These are phyloP conservation scores for Fusarium xylarioides DNA, from an alignment of 2,329 filamentous ascomycete species.

Conservation along the genomic window DNA sequence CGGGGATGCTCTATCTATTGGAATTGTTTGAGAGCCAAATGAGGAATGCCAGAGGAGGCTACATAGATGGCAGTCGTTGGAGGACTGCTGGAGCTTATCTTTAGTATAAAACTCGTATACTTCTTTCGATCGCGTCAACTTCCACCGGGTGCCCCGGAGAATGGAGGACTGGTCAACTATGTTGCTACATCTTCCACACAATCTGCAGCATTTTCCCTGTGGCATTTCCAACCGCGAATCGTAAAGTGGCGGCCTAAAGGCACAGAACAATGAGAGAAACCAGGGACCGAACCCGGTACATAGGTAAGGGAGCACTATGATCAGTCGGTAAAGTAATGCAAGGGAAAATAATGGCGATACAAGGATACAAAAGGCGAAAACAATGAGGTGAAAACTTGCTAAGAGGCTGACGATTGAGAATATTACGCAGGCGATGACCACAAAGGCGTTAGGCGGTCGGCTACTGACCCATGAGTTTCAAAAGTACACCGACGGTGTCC, in stretches of 20 bases:
- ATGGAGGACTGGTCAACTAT: neutral
- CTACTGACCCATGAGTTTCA: neutral
- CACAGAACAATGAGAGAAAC: neutral
- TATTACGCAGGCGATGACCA: neutral
- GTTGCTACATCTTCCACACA: neutral
- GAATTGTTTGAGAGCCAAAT: rapidly evolving
- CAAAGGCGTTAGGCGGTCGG: neutral
- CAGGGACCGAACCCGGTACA: neutral
- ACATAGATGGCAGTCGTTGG: neutral
- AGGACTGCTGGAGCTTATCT: neutral
- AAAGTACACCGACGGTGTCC: neutral
- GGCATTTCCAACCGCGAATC: neutral
- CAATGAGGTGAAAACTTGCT: neutral
- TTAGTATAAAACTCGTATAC: neutral
- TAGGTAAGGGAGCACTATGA: rapidly evolving
- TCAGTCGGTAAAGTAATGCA: rapidly evolving
- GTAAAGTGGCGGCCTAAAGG: neutral
- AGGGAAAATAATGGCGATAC: rapidly evolving
- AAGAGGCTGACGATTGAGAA: neutral
- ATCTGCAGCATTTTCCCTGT: rapidly evolving
- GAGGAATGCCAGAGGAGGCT: neutral
- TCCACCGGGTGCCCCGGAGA: neutral
- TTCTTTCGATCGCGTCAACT: neutral
- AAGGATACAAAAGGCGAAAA: rapidly evolving
- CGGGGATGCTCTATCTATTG: rapidly evolving